phyloP scores from a whole-genome alignment of 768 basidiomycete species.

The Lanmaoa rubissima region DNA sequence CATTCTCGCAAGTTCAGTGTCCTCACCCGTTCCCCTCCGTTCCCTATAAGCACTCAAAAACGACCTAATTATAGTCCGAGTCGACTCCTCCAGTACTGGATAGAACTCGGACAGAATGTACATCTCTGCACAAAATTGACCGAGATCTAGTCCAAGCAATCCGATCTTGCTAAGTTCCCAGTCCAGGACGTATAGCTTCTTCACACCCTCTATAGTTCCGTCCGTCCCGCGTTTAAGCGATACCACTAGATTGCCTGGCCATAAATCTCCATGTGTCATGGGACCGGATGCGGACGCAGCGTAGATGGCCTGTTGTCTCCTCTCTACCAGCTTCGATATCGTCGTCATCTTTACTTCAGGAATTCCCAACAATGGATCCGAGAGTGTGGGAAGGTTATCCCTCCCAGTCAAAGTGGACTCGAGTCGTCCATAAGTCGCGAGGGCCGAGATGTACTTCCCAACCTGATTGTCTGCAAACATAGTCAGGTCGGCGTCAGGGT shows the following conservation, averaged over 20 bases:
- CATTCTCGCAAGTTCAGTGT: conserved; percentile 32
- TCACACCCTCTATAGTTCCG: conserved; percentile 30
- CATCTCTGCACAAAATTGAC: conserved; percentile 64
- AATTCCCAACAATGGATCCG: conserved; percentile 42
- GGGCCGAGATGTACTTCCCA: conserved; percentile 41
- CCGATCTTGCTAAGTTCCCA: conserved; percentile 66
- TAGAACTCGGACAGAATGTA: conserved; percentile 48
- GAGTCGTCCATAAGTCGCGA: conserved; percentile 45
- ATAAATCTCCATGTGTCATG: conserved; percentile 57
- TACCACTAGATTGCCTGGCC: conserved; percentile 69
- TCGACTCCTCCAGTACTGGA: conserved; percentile 37
- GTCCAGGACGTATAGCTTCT: conserved; percentile 52
- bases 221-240: conserved; percentile 29
- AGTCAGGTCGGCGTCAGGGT: conserved; percentile 27
- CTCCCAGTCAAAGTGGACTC: conserved; percentile 37
- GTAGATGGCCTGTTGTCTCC: conserved; percentile 31
- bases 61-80: conserved; percentile 37
- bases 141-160: conserved; percentile 56
- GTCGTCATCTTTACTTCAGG: conserved; percentile 34
- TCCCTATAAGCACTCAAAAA: conserved; percentile 49
- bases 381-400: conserved; percentile 34
- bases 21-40: conserved; percentile 11
- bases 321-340: conserved; percentile 34
- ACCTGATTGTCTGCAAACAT: conserved; percentile 41
- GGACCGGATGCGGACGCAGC: conserved; percentile 29